Conservation (phyloP, 129 eudicot species). For the Mikania micrantha region DNA sequence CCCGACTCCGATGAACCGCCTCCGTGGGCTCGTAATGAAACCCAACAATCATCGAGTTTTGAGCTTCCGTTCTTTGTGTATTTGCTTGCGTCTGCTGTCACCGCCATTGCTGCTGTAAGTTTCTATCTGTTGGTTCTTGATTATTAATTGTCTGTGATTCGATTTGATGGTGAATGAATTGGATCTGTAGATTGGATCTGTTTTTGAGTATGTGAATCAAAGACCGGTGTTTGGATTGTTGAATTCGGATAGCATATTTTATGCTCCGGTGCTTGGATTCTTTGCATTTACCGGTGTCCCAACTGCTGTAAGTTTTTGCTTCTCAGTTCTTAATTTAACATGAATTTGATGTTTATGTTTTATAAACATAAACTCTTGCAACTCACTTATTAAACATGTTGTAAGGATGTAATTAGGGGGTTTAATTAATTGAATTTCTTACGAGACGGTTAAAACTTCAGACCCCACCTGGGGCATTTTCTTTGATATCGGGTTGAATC, state of each 20-base stretch:
- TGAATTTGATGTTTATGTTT: no score
- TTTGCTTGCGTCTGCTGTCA: conserved; percentile 88
- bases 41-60: conserved; percentile 39
- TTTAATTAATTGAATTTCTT: no score
- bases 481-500: no score
- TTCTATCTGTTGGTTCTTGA: background rate
- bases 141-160: background rate
- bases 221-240: conserved; percentile 81
- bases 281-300: conserved; percentile 84
- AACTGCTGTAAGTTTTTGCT: conserved; percentile 57
- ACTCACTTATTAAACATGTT: no score
- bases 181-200: conserved; percentile 68
- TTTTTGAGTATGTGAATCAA: conserved; percentile 64
- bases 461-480: no score
- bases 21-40: conserved; percentile 80
- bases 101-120: conserved; percentile 90
- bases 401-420: no score
- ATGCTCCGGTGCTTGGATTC: conserved; percentile 88
- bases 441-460: no score
- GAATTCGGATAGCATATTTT: conserved; percentile 69
- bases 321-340: background rate
- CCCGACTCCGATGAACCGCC: conserved; percentile 77
- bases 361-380: no score
- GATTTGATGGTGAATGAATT: conserved; percentile 4
- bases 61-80: conserved; percentile 65